These are phyloP conservation scores for Fomitopsis serialis DNA, from an alignment of 768 basidiomycete species.

Conservation along the genomic window DNA sequence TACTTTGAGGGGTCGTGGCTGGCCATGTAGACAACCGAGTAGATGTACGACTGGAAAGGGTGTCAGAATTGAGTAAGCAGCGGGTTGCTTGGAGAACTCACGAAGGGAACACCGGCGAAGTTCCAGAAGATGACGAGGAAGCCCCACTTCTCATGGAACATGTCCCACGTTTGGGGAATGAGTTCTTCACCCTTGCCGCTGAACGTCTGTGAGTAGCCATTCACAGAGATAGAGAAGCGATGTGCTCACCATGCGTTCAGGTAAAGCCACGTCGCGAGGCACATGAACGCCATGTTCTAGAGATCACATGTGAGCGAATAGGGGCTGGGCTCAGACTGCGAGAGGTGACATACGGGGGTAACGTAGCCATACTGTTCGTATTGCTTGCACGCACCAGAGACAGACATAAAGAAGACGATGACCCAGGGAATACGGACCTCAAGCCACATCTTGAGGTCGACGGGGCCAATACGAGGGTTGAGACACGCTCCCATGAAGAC, in stretches of 20 bases:
- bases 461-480: constrained; percentile 86
- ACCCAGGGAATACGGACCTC: constrained; percentile 98
- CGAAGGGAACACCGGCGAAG: constrained; percentile 88
- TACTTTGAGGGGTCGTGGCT: constrained; percentile 85
- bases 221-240: background rate
- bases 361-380: constrained; percentile 90
- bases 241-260: constrained; percentile 82
- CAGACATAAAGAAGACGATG: constrained; percentile 86
- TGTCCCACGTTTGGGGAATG: constrained; percentile 97
- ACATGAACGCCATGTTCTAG: constrained; percentile 96
- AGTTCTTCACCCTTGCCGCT: constrained; percentile 93
- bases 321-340: background rate
- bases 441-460: constrained; percentile 99
- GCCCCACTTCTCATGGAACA: constrained; percentile 99
- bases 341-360: constrained; percentile 62
- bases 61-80: constrained; percentile 1
- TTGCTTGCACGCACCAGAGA: constrained; percentile 93
- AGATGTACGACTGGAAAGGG: constrained; percentile 62
- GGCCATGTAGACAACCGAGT: constrained; percentile 98
- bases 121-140: constrained; percentile 99
- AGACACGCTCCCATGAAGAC: constrained; percentile 95
- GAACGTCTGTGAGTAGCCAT: constrained; percentile 1
- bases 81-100: constrained; percentile 33
- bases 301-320: background rate
- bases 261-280: constrained; percentile 93